These are phyloP conservation scores for Tolypocladium album DNA, from an alignment of 2,329 filamentous ascomycete genomes.

Conservation along the genomic window DNA sequence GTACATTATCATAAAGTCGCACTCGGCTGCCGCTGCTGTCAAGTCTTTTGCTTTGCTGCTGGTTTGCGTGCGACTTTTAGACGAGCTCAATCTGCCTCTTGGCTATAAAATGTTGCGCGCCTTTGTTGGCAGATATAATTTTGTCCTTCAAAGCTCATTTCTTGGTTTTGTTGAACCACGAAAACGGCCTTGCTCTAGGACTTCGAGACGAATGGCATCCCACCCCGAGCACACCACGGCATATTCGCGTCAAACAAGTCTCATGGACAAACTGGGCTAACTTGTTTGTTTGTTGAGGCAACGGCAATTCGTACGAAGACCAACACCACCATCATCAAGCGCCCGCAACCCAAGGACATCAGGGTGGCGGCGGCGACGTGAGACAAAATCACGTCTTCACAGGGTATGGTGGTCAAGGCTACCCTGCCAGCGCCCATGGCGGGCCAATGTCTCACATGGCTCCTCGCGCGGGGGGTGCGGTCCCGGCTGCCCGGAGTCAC, in stretches of 20 bases:
- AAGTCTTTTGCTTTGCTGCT: constrained; percentile 21
- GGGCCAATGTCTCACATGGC: constrained; percentile 55
- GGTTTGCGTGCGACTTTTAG: constrained; percentile 21
- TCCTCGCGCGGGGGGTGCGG: constrained; percentile 23
- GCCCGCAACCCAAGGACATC: constrained; percentile 39
- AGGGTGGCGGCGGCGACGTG: constrained; percentile 48
- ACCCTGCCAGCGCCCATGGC: constrained; percentile 35
- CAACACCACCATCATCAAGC: constrained; percentile 58
- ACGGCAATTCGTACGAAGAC: constrained; percentile 51
- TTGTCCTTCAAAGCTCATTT: not conserved
- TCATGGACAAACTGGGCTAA: constrained; percentile 14
- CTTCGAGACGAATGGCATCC: not conserved
- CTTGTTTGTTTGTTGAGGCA: constrained; percentile 34
- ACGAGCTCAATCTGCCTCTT: constrained; percentile 23
- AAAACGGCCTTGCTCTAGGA: not conserved
- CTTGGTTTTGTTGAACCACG: not conserved
- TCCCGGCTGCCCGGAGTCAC: constrained; percentile 21
- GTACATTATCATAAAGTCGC: constrained; percentile 45
- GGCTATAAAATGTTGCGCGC: constrained; percentile 20
- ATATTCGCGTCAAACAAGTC: not conserved
- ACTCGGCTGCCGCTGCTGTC: constrained; percentile 30
- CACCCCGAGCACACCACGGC: not conserved
- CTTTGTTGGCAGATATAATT: constrained; percentile 13
- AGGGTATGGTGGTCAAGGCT: constrained; percentile 53
- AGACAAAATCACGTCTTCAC: constrained; percentile 67